phyloP scores from a whole-genome alignment of 1,284 basidiomycete species.

The Caloboletus inedulis region DNA sequence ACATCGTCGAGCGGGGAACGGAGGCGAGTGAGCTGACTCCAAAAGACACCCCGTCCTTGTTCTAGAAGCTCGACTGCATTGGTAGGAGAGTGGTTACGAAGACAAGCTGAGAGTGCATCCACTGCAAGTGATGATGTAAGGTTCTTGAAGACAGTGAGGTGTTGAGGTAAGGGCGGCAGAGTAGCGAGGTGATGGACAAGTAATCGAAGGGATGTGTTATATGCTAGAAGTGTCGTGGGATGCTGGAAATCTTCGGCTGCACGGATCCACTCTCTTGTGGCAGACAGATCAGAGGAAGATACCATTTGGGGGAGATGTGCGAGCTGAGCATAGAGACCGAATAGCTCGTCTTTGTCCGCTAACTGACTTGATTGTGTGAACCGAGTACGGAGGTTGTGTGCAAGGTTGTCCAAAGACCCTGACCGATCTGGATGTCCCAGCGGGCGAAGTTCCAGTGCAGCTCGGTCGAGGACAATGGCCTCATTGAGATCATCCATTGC shows the following conservation, averaged over 20 bases:
- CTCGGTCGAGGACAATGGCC: neutral
- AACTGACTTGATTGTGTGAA: neutral
- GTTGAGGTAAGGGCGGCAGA: neutral
- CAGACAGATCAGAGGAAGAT: neutral
- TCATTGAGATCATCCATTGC: neutral
- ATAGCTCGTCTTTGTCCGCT: neutral
- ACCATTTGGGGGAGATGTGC: neutral
- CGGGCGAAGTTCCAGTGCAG: neutral
- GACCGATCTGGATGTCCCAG: neutral
- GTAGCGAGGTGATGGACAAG: neutral
- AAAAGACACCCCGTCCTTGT: neutral
- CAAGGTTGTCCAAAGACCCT: neutral
- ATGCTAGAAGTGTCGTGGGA: neutral
- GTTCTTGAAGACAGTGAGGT: neutral
- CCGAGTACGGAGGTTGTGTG: neutral
- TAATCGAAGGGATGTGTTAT: neutral
- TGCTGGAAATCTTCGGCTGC: neutral
- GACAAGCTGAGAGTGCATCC: neutral
- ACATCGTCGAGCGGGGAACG: neutral
- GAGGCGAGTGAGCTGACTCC: neutral
- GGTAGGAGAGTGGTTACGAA: neutral
- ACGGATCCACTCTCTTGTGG: neutral
- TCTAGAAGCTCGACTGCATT: neutral
- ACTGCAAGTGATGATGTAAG: neutral
- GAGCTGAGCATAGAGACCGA: neutral